phyloP scores from a whole-genome alignment of 2,329 filamentous ascomycete genomes.

The Ophiostoma quercus region DNA sequence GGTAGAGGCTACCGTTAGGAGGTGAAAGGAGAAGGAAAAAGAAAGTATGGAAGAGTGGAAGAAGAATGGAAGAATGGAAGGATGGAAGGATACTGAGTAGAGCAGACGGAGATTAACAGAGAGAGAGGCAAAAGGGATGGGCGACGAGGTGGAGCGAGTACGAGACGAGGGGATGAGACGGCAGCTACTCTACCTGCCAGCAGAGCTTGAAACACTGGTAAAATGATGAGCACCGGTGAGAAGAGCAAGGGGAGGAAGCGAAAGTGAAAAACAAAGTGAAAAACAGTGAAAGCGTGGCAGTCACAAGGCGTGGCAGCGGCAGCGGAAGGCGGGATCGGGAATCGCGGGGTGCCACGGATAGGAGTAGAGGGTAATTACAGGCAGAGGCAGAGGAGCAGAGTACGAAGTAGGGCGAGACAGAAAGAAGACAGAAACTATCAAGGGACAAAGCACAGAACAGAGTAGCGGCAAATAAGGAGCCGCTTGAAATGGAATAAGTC shows the following conservation, averaged over 20 bases:
- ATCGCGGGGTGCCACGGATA: constrained; percentile 2
- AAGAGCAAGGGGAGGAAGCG: background rate
- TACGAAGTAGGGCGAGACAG: background rate
- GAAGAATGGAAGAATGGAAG: background rate
- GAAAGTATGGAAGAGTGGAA: background rate
- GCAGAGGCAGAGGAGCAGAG: background rate
- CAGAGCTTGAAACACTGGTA: constrained; percentile 1
- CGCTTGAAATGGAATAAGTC: background rate
- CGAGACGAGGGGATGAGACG: constrained; percentile 10
- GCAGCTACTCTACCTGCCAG: background rate
- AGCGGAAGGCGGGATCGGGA: background rate
- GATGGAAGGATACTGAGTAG: background rate
- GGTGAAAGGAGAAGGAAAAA: background rate
- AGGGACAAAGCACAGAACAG: no score
- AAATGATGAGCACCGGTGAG: background rate
- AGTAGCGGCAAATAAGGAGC: background rate
- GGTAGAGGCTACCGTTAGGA: background rate
- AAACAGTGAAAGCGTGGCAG: background rate
- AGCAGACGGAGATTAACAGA: background rate
- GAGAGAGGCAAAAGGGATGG: no score
- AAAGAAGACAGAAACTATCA: background rate
- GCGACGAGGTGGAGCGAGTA: background rate
- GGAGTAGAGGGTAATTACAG: background rate
- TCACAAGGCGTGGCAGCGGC: background rate
- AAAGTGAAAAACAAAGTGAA: background rate